Evolutionary conservation across 148 eudicot species (phyloP), one percentile per base, ranked within the genome.

Genomic region (Rhododendron ferrugineum): DNA sequence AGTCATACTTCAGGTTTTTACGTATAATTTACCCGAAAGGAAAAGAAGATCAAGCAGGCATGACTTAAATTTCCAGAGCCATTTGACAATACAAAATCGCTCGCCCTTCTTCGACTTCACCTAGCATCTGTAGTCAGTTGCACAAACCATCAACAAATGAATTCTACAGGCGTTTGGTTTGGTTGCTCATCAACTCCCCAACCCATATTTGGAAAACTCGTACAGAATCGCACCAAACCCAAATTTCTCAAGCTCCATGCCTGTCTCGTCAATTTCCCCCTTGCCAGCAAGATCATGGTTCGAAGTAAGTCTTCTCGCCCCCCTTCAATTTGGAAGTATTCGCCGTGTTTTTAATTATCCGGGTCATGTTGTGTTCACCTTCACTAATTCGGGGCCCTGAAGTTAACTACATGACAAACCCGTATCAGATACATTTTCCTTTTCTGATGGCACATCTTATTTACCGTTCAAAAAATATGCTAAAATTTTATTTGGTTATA

Each of bases 201-300:
- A 4, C 83, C 56, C 54, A 11, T 36, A 6, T 28, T 26, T 18
- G 82, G 44, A 20, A 26, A 44, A 26, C 13, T 26, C 8, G 0
- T 13, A 34, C 80, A 36, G n/a, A 80, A 42, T 84, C 76, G 9
- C 1, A 54, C 37, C 6, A 75, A 84, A 4, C 68, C 72, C 83
- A 54, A 56, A n/a, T 79, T 62, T 46, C 66, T 78, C 11, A 87
- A 80, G 75, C 52, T 88, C 47, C 85, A 75, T 68, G 88, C 90
- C 28, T 86, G 86, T 77, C 78, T 84, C 79, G 5, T 30, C 68
- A 84, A 90, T 42, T 88, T 52, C 84, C 92, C 92, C 37, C 89
- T 90, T 14, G 90, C 89, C 28, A 90, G 90, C 92, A 90, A 90
- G 76, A 87, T 90, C 82, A 86, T 90, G 75, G 92, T 90, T 36